These are phyloP conservation scores for Talaromyces piceae DNA, from an alignment of 2,329 filamentous ascomycete genomes.

Conservation along the genomic window DNA sequence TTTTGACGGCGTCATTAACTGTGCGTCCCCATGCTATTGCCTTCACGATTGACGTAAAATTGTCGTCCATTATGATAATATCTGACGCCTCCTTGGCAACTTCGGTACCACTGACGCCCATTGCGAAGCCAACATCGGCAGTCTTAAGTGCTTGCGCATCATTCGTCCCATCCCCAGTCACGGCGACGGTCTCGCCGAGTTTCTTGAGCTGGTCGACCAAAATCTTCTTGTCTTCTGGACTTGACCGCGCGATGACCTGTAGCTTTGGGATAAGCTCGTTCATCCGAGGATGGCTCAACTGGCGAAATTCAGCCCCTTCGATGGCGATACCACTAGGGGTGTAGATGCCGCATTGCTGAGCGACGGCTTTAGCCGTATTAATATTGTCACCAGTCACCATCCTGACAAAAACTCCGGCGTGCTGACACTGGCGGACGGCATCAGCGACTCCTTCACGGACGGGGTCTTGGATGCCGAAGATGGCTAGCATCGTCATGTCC, in stretches of 20 bases:
- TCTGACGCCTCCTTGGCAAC: slow-evolving; percentile 79
- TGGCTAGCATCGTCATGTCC: slow-evolving; percentile 59
- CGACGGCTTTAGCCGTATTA: slow-evolving; percentile 70
- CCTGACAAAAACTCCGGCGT: slow-evolving; percentile 68
- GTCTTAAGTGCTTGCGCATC: slow-evolving; percentile 74
- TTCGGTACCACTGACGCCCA: slow-evolving; percentile 77
- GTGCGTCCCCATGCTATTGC: slow-evolving; percentile 73
- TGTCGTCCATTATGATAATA: slow-evolving; percentile 82
- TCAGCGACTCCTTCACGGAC: slow-evolving; percentile 66
- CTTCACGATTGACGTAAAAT: slow-evolving; percentile 77
- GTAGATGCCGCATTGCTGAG: slow-evolving; percentile 69
- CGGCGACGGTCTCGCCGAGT: slow-evolving; percentile 68
- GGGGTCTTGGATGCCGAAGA: slow-evolving; percentile 77
- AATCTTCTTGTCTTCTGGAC: slow-evolving; percentile 68
- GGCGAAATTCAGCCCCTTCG: slow-evolving; percentile 71
- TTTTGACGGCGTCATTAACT: slow-evolving; percentile 70
- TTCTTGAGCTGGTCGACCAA: slow-evolving; percentile 65
- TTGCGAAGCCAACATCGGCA: slow-evolving; percentile 76
- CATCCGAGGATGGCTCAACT: slow-evolving; percentile 59
- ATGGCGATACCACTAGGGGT: slow-evolving; percentile 62
- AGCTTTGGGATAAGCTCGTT: slow-evolving; percentile 60
- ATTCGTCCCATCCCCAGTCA: slow-evolving; percentile 78
- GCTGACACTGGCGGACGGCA: slow-evolving; percentile 65
- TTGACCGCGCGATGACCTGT: slow-evolving; percentile 65
- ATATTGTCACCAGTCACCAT: slow-evolving; percentile 85